Percentiles rank a stretch among this genome's conserved stretches.
phyloP scores from a whole-genome alignment of 116 monocot species.

The Cymodocea nodosa region DNA sequence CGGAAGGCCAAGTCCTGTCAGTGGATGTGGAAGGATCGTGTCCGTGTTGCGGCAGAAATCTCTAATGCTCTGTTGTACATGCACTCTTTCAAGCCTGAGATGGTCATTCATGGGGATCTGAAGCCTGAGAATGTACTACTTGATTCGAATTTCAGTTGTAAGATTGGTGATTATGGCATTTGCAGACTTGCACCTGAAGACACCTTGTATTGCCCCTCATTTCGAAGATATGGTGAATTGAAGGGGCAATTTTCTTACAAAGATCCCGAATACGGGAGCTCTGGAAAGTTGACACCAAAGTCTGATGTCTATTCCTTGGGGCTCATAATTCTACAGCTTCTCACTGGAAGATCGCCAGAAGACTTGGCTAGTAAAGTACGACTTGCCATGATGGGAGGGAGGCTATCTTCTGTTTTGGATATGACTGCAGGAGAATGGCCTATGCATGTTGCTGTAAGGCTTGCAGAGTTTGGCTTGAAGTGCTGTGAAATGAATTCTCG shows the following conservation, averaged over 20 bases:
- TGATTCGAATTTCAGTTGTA: slow-evolving; percentile 44
- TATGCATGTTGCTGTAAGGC: slow-evolving; percentile 24
- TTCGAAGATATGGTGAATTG: slow-evolving; percentile 16
- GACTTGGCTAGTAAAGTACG: slow-evolving; percentile 44
- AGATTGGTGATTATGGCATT: slow-evolving; percentile 47
- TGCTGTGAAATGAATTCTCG: slow-evolving; percentile 28
- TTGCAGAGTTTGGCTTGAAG: slow-evolving; percentile 60
- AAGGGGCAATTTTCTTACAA: slow-evolving; percentile 31
- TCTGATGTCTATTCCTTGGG: slow-evolving; percentile 73
- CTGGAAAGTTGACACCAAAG: slow-evolving; percentile 28
- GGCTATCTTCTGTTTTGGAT: slow-evolving; percentile 41
- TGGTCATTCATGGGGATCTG: slow-evolving; percentile 65
- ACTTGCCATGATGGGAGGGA: slow-evolving; percentile 23
- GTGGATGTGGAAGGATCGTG: slow-evolving; percentile 44
- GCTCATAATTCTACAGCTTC: slow-evolving; percentile 53
- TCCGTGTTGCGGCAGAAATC: slow-evolving; percentile 36
- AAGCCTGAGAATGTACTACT: slow-evolving; percentile 62
- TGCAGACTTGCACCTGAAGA: slow-evolving; percentile 33
- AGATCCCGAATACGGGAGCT: slow-evolving; percentile 45
- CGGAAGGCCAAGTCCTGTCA: slow-evolving; percentile 9
- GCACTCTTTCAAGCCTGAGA: slow-evolving; percentile 60
- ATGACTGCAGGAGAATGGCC: slow-evolving; percentile 70
- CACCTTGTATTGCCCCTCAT: slow-evolving; percentile 10
- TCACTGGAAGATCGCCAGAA: slow-evolving; percentile 49
- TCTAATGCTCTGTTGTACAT: slow-evolving; percentile 53